Percentiles rank a stretch among this genome's conserved stretches.
Evolutionary conservation across 805 yeast species (phyloP).

Genomic region (Metschnikowia santaceciliae): DNA sequence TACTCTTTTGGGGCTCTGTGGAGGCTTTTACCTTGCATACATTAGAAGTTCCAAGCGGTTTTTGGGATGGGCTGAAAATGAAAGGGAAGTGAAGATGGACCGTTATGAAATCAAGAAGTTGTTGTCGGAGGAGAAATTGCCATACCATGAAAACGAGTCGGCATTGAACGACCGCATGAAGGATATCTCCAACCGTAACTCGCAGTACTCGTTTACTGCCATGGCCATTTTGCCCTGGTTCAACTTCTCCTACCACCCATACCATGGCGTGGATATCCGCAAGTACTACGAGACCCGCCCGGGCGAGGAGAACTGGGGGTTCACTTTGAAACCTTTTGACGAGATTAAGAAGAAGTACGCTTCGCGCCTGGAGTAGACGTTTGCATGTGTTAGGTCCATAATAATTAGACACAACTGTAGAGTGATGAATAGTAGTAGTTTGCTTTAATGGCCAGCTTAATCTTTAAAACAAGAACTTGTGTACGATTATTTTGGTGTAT

Average conservation of each 20-base stretch:
- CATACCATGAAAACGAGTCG: conserved; percentile 59
- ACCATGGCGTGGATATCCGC: conserved; percentile 68
- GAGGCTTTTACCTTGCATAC: conserved; percentile 74
- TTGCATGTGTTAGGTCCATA: too few species aligned
- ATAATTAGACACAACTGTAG: too few species aligned
- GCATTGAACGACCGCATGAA: conserved; percentile 62
- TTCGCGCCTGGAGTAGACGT: neutral
- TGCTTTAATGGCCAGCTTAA: too few species aligned
- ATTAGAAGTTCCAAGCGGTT: conserved; percentile 65
- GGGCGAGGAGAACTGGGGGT: conserved; percentile 59
- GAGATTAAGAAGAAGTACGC: conserved; percentile 38
- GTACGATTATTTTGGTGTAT: too few species aligned
- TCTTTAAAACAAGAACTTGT: too few species aligned
- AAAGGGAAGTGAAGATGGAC: conserved; percentile 66
- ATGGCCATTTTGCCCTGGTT: conserved; percentile 74
- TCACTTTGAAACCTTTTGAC: conserved; percentile 47
- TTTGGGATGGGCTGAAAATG: conserved; percentile 73
- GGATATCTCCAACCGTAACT: conserved; percentile 72
- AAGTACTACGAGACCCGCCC: conserved; percentile 45
- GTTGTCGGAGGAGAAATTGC: conserved; percentile 60
- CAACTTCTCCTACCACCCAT: conserved; percentile 75
- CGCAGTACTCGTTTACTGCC: conserved; percentile 62
- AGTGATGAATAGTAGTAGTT: too few species aligned
- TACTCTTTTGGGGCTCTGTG: conserved; percentile 57
- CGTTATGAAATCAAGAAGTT: conserved; percentile 67